These are phyloP conservation scores for Jatropha multifida DNA, from an alignment of 441 rosid species.

Conservation along the genomic window DNA sequence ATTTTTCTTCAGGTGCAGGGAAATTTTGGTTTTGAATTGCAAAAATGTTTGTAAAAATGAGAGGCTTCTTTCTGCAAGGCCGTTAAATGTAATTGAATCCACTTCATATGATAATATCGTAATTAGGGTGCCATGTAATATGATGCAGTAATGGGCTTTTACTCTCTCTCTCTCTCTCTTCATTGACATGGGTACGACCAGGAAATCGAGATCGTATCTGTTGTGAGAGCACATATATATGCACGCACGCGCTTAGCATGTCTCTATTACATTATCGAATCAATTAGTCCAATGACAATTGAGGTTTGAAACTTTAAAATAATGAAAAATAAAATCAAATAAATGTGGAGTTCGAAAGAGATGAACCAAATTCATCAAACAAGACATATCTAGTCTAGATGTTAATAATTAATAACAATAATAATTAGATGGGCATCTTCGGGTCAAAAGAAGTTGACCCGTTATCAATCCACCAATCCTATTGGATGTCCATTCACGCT, in stretches of 20 bases:
- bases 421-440: background rate
- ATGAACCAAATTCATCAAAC: no score
- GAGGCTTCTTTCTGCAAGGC: background rate
- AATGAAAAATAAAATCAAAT: no score
- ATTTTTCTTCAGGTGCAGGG: background rate
- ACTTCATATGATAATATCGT: background rate
- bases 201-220: no score
- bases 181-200: background rate
- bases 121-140: background rate
- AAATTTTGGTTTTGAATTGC: background rate
- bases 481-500: background rate
- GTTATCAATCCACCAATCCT: background rate
- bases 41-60: background rate
- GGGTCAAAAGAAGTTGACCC: constrained; percentile 4
- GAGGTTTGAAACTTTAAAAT: no score
- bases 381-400: no score
- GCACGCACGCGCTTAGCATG: no score
- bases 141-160: background rate
- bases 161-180: background rate
- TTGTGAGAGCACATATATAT: no score
- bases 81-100: constrained; percentile 5
- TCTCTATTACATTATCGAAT: no score
- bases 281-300: no score
- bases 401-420: no score
- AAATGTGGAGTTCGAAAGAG: no score